Evolutionary conservation across 306 rosid species (phyloP), one percentile per base, ranked within the genome.

Genomic region (Castanea mollissima): DNA sequence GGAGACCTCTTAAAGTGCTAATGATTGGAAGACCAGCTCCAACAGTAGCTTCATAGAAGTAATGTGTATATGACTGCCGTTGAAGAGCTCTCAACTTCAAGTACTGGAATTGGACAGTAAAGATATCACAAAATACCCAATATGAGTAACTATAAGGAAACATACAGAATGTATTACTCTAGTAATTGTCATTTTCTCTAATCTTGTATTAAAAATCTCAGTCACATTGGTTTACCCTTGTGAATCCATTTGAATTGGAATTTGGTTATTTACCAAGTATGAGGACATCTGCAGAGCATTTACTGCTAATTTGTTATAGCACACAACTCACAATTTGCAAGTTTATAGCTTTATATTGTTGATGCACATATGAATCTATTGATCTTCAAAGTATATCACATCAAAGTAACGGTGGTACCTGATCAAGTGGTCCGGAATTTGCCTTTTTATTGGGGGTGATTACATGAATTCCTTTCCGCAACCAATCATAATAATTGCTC

Each of bases 1-100:
- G 99, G 75, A 95, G 97, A 23, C 97, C 99, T 52, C 94, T 91
- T 78, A 95, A 81, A 41, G 99, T 95, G 81, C 92, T 91, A 68
- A 95, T 91, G 75, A 95, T 95, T 57, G 99, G 99, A 71, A 95
- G 98, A 89, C 99, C 99, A 34, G 99, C 99, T 57, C 99, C 99
- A 78, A 95, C 99, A 21, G 99, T 95, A 54, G 99, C 99, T 87
- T 95, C 99, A 55, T 91, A 95, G 84, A 95, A 95, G 94, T 95
- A 95, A 78, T 95, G 99, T 6, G 99, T 89, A 79, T 95, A 95
- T 69, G 98, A 93, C 85, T 83, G 98, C 78, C 99, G 90, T 81
- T 95, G 99, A 84, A 95, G 99, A 86, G 98, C 92, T 88, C 99
- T 88, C 85, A 95, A 72, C 86, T 77, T 91, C 89, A 91, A 85